Conservation (phyloP, 768 basidiomycete genomes). For the Amyloporia xantha region DNA sequence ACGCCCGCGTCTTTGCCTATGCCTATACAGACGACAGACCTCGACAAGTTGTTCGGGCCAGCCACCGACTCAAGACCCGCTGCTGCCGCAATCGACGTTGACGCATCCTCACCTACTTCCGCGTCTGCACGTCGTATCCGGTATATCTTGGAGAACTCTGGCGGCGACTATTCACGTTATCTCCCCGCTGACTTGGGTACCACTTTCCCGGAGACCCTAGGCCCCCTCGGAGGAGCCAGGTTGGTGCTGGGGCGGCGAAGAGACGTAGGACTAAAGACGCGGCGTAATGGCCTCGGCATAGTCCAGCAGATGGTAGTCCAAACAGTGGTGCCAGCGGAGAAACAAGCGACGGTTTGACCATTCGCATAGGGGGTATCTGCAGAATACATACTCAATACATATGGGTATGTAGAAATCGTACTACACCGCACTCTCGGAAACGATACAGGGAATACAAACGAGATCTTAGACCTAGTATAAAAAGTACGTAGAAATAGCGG, state of each 20-base stretch:
- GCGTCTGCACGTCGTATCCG: constrained; percentile 20
- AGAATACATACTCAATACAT: constrained; percentile 7
- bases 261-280: constrained; percentile 34
- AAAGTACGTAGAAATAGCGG: background rate
- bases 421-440: constrained; percentile 4
- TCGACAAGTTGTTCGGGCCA: constrained; percentile 12
- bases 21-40: constrained; percentile 5
- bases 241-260: constrained; percentile 37
- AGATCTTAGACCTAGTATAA: too few relatives aligned
- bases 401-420: background rate
- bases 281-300: constrained; percentile 34
- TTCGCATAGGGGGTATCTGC: constrained; percentile 1
- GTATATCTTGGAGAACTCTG: constrained; percentile 29
- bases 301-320: constrained; percentile 19
- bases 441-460: constrained; percentile 4
- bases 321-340: constrained; percentile 2
- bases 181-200: constrained; percentile 26
- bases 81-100: background rate
- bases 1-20: background rate
- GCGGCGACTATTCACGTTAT: constrained; percentile 48
- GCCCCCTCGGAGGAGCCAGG: constrained; percentile 37
- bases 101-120: constrained; percentile 1
- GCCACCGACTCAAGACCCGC: background rate
- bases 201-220: constrained; percentile 25
- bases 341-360: background rate